phyloP scores from a whole-genome alignment of 1,284 basidiomycete species.

The Ustilago vetiveriae region DNA sequence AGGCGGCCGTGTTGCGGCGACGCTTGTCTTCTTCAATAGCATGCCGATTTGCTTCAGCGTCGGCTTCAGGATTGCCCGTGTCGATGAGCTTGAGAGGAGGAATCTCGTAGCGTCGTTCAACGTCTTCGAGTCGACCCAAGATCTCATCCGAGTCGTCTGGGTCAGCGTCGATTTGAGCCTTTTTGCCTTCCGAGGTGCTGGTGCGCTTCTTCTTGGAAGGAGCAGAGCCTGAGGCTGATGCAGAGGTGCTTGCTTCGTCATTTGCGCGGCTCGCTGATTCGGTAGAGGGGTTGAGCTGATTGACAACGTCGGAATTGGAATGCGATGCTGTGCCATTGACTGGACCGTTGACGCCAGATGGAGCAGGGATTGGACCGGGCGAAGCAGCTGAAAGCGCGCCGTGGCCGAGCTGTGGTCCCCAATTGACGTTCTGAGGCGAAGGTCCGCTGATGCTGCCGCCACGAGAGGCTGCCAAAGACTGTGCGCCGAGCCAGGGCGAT shows the following conservation, averaged over 20 bases:
- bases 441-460: conserved; percentile 23
- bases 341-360: conserved; percentile 12
- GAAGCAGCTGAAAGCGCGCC: conserved; percentile 6
- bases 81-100: conserved; percentile 64
- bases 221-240: conserved; percentile 14
- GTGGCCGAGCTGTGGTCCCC: conserved; percentile 12
- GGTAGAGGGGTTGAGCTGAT: conserved; percentile 11
- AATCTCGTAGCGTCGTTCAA: conserved; percentile 52
- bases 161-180: conserved; percentile 18
- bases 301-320: neutral
- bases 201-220: conserved; percentile 48
- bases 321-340: conserved; percentile 14
- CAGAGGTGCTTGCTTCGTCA: conserved; percentile 10
- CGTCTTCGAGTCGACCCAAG: conserved; percentile 24
- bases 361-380: conserved; percentile 8
- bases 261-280: neutral
- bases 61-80: conserved; percentile 65
- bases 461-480: conserved; percentile 23
- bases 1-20: conserved; percentile 89
- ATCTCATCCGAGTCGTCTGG: conserved; percentile 32
- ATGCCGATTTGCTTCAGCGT: conserved; percentile 69
- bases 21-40: conserved; percentile 83
- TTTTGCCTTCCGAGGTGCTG: conserved; percentile 46
- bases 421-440: conserved; percentile 24
- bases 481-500: conserved; percentile 32